Base-by-base conservation (phyloP, 495 filamentous ascomycete genomes). In the Podospora comata region DNA sequence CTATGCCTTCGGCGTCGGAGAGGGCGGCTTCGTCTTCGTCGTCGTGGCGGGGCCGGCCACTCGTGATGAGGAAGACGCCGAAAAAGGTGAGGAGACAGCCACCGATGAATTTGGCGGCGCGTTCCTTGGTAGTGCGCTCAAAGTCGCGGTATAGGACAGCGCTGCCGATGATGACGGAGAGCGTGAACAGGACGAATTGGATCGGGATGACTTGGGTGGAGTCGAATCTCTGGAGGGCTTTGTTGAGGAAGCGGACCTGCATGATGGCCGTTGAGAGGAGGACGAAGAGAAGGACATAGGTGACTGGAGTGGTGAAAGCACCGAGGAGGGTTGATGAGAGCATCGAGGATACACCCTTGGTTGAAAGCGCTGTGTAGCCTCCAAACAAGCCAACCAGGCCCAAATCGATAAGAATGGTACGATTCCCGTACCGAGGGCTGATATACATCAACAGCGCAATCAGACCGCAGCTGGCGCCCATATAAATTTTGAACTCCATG, bases 181-280 rank as follows among this genome's bases (percentile, higher is more conserved):
- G 82, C 0, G 95, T 99, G 77, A 99, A 99, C 54, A 96, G 84
- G 28, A 99, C 95, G 71, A 99, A 99, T 74, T 99, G 95, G 15
- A 92, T 92, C 2, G 95, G 95, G 64, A 99, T 97, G 68, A 99
- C 95, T 73, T 97, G 92, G 0, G 95, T 99, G 0, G 94, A 94
- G 77, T 97, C 92, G 80, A 99, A 99, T 64, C 92, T 89, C 75
- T 96, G 93, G 20, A 99, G 82, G 1, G 95, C 94, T 61, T 93
- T 92, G 80, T 99, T 99, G 69, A 99, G 84, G 76, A 97, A 99
- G 69, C 90, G 92, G 70, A 99, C 92, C 78, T 99, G 95, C 87
- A 97, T 91, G 65, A 98, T 80, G 20, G 95, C 95, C 7, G 94
- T 97, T 32, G 79, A 87, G 6, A 94, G 80, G 18, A 99, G 85